phyloP scores from a whole-genome alignment of 208 protist species.

The Trypanosomatidae sp. region DNA sequence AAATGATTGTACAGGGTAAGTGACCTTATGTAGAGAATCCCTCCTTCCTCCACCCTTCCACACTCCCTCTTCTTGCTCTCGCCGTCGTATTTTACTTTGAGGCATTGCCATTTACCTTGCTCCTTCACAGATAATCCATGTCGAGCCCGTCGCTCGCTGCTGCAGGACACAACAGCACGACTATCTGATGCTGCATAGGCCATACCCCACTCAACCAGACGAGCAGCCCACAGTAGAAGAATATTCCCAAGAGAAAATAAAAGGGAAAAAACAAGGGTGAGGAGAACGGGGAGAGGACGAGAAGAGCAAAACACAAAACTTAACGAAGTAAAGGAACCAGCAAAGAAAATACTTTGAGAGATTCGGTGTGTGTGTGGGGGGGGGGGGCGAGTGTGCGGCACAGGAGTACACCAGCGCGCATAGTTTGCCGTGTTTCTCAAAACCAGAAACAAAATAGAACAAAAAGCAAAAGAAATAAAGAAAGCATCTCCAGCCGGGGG shows the following conservation, averaged over 20 bases:
- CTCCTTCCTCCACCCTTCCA: background rate
- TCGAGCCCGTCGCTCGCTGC: background rate
- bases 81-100: background rate
- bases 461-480: background rate
- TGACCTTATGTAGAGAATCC: slow-evolving; percentile 1
- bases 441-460: slow-evolving; percentile 8
- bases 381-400: background rate
- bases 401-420: background rate
- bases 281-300: too few species aligned
- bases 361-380: background rate
- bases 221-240: background rate
- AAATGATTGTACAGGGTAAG: slow-evolving; percentile 29
- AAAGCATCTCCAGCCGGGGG: background rate
- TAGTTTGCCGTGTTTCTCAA: background rate
- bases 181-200: background rate
- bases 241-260: background rate
- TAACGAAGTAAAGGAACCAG: background rate
- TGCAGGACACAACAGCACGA: background rate
- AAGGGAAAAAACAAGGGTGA: slow-evolving; percentile 7
- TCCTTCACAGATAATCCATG: background rate
- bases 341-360: slow-evolving; percentile 7
- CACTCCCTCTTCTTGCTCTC: background rate
- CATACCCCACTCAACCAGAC: background rate
- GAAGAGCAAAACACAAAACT: slow-evolving; percentile 1
- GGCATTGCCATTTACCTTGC: background rate